Evolutionary conservation across 2,329 filamentous ascomycete species (phyloP), one percentile per base, ranked within the genome.

Genomic region (Zopfia rhizophila): DNA sequence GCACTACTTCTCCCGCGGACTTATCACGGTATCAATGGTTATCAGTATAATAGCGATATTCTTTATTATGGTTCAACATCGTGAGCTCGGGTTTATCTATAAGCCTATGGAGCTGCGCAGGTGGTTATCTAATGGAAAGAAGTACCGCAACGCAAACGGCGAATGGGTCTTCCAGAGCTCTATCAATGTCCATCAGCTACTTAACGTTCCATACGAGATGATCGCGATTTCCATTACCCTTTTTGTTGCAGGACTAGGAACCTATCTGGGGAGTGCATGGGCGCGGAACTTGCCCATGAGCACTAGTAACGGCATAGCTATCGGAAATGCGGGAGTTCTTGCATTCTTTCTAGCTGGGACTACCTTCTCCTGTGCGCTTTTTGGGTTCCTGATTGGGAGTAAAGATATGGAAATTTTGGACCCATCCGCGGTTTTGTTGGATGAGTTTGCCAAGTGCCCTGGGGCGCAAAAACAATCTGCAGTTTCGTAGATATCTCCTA

Each of bases 11-110:
- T 44, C 32, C 12, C 44, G 53, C 19, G 40, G 38, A 4, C 22
- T 41, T 22, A 55, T 61, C 28, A 51, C 40, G 3, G 28, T 49
- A 13, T 48, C 48, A 24, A 33, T 48, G 2, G 45, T 54, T 30
- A 45, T 57, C 3, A 48, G 44, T 19, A 43, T 61, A 6, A 38
- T 59, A 16, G 40, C 57, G 12, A 52, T 51, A 1, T 61, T 57
- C 42, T 59, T 61, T 25, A 55, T 53, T 2, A 47, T 46, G 21
- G 41, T 59, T 6, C 57, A 61, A 39, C 56, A 61, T 23, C 48
- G 56, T 13, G 52, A 53, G 14, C 45, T 56, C 21, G 53, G 53
- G 3, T 36, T 37, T 17, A 23, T 38, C 5, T 33, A 36, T 4
- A 39, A 48, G n/a, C 27, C 56, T 11, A 33, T 18, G 2, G 38